Conservation (phyloP, 306 rosid genomes). For the Parietaria judaica region DNA sequence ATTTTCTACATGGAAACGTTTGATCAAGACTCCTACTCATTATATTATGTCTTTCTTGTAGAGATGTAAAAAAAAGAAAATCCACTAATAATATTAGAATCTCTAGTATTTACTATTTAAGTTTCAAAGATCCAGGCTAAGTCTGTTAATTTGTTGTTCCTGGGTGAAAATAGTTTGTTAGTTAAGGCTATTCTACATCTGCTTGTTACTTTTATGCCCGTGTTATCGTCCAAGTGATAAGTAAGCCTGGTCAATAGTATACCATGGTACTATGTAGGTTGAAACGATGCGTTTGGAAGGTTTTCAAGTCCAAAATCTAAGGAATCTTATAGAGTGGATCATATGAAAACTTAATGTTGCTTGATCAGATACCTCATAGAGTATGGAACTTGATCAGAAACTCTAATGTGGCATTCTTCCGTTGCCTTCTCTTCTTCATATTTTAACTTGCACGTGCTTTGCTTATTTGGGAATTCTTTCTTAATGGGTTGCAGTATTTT, state of each 20-base stretch:
- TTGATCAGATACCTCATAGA: neutral
- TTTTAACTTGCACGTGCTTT: neutral
- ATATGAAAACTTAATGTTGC: neutral
- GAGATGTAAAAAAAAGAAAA: too few species aligned
- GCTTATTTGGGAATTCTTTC: neutral
- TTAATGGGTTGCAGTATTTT: conserved; percentile 57
- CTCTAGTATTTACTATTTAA: too few species aligned
- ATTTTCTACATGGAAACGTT: conserved; percentile 3
- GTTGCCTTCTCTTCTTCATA: conserved; percentile 7
- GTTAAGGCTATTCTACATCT: neutral
- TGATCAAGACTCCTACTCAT: conserved; percentile 1
- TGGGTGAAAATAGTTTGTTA: neutral
- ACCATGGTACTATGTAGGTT: neutral
- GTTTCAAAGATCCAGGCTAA: neutral
- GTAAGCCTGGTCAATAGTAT: neutral
- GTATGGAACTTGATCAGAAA: neutral
- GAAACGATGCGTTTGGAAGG: neutral
- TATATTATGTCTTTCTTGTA: too few species aligned
- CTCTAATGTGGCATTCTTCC: neutral
- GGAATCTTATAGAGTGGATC: neutral
- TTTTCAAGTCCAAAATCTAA: conserved; percentile 1
- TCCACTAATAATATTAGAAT: too few species aligned
- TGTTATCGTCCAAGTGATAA: neutral
- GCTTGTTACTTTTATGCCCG: neutral
- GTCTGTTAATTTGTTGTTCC: neutral